A percentile compares a stretch with the other conserved stretches of the same genome.
Conservation (phyloP, 2,329 filamentous ascomycete genomes). For the Dactylellina cionopaga region DNA sequence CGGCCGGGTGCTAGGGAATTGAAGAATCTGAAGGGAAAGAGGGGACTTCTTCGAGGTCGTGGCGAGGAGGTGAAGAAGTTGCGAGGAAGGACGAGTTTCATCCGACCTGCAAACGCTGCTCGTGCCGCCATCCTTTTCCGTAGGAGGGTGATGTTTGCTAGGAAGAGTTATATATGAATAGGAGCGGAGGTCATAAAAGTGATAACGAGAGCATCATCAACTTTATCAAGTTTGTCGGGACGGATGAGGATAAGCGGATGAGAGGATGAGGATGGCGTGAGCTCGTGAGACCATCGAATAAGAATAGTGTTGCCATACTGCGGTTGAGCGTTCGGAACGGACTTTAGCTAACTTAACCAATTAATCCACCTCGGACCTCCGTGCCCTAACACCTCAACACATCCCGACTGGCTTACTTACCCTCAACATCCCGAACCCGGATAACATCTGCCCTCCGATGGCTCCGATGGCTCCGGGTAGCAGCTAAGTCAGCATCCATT, state of each 20-base stretch:
- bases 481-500: no score
- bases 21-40: constrained; percentile 41
- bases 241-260: no score
- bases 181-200: constrained; percentile 26
- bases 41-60: constrained; percentile 26
- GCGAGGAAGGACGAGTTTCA: constrained; percentile 21
- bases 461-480: no score
- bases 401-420: not conserved
- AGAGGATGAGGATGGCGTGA: constrained; percentile 32
- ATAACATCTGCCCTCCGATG: not conserved
- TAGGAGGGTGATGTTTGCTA: not conserved
- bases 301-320: no score
- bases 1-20: constrained; percentile 39
- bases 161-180: constrained; percentile 5
- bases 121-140: constrained; percentile 27
- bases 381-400: constrained; percentile 18
- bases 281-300: no score
- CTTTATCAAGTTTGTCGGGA: not conserved
- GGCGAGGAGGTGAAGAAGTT: constrained; percentile 48
- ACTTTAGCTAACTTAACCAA: no score
- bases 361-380: no score
- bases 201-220: not conserved
- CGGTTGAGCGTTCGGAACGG: constrained; percentile 25
- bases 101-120: constrained; percentile 33
- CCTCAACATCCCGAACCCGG: not conserved